phyloP scores from a whole-genome alignment of 305 asterid genomes.

The Andrographis paniculata region DNA sequence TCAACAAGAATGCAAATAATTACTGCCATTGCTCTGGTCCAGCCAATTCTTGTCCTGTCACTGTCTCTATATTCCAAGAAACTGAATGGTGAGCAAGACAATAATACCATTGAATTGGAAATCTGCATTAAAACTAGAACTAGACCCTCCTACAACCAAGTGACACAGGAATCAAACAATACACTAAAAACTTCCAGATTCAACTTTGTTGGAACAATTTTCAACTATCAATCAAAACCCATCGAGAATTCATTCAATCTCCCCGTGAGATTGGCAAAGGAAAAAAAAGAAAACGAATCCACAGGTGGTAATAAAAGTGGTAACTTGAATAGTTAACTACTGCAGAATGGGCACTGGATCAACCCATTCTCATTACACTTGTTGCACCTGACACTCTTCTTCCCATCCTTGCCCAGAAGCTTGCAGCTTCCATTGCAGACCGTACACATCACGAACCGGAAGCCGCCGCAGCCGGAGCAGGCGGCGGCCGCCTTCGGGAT shows the following conservation, averaged over 20 bases:
- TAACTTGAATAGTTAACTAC: conserved; percentile 22
- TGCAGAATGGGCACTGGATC: conserved; percentile 69
- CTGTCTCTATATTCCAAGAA: background rate
- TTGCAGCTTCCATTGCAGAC: conserved; percentile 78
- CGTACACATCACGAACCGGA: conserved; percentile 69
- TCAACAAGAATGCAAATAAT: too few relatives aligned
- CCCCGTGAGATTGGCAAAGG: background rate
- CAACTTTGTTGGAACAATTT: too few relatives aligned
- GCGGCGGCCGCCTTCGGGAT: conserved; percentile 39
- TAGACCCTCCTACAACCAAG: background rate
- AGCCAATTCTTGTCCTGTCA: background rate
- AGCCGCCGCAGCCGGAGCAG: conserved; percentile 61
- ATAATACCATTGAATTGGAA: background rate
- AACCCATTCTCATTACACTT: conserved; percentile 92
- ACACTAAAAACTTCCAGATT: background rate
- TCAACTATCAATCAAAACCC: background rate
- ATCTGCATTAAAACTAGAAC: background rate
- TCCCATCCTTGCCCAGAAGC: conserved; percentile 52
- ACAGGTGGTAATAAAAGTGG: background rate
- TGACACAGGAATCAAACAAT: background rate
- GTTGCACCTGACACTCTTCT: conserved; percentile 53
- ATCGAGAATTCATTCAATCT: background rate
- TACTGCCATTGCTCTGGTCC: background rate
- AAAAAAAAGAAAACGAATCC: background rate
- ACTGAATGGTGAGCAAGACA: background rate